These are phyloP conservation scores for Komagataella pseudopastoris DNA, from an alignment of 805 yeast genomes.

Conservation along the genomic window DNA sequence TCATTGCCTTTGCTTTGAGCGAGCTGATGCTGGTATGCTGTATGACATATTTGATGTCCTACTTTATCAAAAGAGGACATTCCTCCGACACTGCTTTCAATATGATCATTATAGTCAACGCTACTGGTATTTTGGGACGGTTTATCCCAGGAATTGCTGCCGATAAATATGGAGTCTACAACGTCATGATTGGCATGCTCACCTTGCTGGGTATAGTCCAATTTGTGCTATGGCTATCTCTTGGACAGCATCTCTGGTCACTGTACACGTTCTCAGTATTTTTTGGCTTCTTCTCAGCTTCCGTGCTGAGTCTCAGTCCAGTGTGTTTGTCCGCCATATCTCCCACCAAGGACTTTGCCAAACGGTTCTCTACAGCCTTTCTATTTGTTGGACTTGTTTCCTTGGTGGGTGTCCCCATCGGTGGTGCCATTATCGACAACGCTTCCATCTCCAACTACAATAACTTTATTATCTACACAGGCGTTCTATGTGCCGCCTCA, in stretches of 20 bases:
- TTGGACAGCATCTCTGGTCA: conserved; percentile 26
- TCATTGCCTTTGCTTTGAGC: conserved; percentile 23
- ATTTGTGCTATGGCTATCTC: conserved; percentile 49
- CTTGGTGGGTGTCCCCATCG: conserved; percentile 15
- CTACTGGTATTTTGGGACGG: conserved; percentile 29
- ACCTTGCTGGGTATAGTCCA: conserved; percentile 29
- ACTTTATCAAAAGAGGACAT: conserved; percentile 27
- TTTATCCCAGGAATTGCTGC: conserved; percentile 29
- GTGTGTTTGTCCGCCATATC: conserved; percentile 46
- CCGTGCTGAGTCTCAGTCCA: conserved; percentile 46
- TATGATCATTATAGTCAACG: conserved; percentile 31
- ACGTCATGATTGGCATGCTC: conserved; percentile 21
- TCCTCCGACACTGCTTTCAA: conserved; percentile 23
- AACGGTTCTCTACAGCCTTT: conserved; percentile 51
- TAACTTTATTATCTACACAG: conserved; percentile 22
- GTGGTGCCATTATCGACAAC: conserved; percentile 20
- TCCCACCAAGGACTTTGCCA: conserved; percentile 48
- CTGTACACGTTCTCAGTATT: conserved; percentile 35
- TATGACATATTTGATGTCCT: conserved; percentile 29
- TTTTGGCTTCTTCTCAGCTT: conserved; percentile 43
- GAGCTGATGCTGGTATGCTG: conserved; percentile 26
- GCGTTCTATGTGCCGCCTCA: conserved; percentile 10
- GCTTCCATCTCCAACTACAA: conserved; percentile 20
- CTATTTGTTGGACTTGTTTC: conserved; percentile 19
- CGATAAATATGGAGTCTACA: conserved; percentile 31